Evolutionary conservation across 179 eudicot genomes (phyloP).

Genomic region (Carnegiea gigantea): DNA sequence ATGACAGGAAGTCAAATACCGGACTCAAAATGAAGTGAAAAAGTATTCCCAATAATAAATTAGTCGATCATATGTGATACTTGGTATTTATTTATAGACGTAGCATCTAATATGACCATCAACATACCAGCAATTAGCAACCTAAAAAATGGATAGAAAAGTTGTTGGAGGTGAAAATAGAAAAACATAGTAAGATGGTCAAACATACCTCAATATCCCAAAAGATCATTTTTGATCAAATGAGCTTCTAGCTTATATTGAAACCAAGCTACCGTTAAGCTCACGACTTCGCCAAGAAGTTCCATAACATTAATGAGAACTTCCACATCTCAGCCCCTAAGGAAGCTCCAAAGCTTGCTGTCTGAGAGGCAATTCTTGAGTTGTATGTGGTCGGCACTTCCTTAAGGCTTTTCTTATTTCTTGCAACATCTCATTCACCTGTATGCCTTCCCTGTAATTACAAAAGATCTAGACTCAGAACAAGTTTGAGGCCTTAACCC

Average conservation of each 20-base stretch:
- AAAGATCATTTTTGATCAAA: not conserved
- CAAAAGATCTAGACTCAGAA: slow-evolving; percentile 16
- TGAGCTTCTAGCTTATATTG: not conserved
- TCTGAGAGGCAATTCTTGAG: slow-evolving; percentile 14
- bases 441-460: slow-evolving; percentile 63
- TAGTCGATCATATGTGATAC: too few relatives aligned
- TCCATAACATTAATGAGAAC: not conserved
- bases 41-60: too few relatives aligned
- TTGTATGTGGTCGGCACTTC: slow-evolving; percentile 46
- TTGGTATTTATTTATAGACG: too few relatives aligned
- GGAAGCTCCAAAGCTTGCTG: slow-evolving; percentile 10
- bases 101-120: too few relatives aligned
- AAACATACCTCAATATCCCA: slow-evolving; percentile 19
- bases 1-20: too few relatives aligned
- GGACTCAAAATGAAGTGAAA: too few relatives aligned
- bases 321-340: slow-evolving; percentile 10
- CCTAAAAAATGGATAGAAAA: too few relatives aligned
- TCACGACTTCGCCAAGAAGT: not conserved
- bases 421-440: slow-evolving; percentile 51
- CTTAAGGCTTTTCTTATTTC: slow-evolving; percentile 74
- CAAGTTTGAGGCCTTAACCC: too few relatives aligned
- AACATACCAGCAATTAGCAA: too few relatives aligned
- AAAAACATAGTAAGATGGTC: not conserved
- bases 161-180: not conserved
- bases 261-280: slow-evolving; percentile 12